Conservation (phyloP, 1,139 yeast species). For the Ogataea hybrid region DNA sequence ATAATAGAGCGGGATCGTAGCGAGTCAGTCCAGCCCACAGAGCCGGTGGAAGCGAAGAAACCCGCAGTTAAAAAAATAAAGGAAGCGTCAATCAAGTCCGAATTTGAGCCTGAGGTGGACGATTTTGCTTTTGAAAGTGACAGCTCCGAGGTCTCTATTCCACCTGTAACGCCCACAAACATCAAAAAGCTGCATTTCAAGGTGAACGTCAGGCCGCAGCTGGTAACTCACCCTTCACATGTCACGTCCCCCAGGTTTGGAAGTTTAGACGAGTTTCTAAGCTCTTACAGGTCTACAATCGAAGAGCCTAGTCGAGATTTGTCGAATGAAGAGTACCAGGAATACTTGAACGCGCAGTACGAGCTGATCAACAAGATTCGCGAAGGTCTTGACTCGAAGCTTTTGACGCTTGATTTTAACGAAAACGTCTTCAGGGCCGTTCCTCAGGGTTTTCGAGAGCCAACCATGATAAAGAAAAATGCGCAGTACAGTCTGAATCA, state of each 20-base stretch:
- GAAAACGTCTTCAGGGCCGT: slow-evolving; percentile 34
- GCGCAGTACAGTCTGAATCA: slow-evolving; percentile 26
- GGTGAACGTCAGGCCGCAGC: slow-evolving; percentile 53
- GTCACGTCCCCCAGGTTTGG: slow-evolving; percentile 41
- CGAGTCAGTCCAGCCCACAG: not conserved
- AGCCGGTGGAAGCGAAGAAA: not conserved
- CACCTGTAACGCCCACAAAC: slow-evolving; percentile 25
- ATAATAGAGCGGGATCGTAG: slow-evolving; percentile 17
- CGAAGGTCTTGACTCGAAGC: slow-evolving; percentile 53
- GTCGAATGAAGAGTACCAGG: slow-evolving; percentile 43
- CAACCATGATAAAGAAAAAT: slow-evolving; percentile 35
- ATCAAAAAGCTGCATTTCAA: slow-evolving; percentile 40
- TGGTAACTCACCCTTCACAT: slow-evolving; percentile 79
- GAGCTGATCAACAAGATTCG: slow-evolving; percentile 45
- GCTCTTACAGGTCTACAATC: slow-evolving; percentile 49
- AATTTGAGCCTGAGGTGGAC: slow-evolving; percentile 6
- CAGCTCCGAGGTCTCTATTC: slow-evolving; percentile 23
- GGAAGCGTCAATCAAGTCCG: slow-evolving; percentile 5
- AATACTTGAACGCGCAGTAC: slow-evolving; percentile 47
- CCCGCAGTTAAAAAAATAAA: slow-evolving; percentile 1
- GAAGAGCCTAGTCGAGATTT: slow-evolving; percentile 49
- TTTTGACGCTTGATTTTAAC: slow-evolving; percentile 40
- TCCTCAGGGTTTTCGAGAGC: slow-evolving; percentile 33
- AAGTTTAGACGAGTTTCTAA: slow-evolving; percentile 42
- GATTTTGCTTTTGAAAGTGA: slow-evolving; percentile 4